Base-by-base conservation (phyloP, 768 basidiomycete species). In the Gelatoporia subvermispora region DNA sequence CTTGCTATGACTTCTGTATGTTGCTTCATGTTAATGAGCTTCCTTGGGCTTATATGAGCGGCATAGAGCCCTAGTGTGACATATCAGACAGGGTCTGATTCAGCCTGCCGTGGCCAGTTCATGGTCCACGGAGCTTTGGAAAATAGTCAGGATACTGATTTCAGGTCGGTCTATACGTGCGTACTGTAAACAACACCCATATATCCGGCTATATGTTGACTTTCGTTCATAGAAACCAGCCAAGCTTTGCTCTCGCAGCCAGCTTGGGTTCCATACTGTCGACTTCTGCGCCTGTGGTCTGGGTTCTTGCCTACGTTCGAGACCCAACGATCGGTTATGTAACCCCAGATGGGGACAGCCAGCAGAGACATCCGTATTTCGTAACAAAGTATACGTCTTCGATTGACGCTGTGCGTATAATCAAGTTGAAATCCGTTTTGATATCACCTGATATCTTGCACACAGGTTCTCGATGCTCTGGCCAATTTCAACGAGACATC, bases 301-400 rank as follows among this genome's bases (percentile, higher is more conserved):
- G 63, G 62, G 47, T 60, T 0, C 48, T 67, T 10, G 65, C 65
- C 8, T 57, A 55, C 41, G 50, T 60, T 2, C 51, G 62, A 10
- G 57, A 67, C 37, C 62, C 61, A 4, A 54, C 57, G 0, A 49
- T 64, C 45, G 38, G 45, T 28, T 66, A 60, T 25, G 56, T 49
- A 10, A 51, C 45, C 0, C 22, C 58, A 3, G 23, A 31, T 8
- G 55, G 57, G 8, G 23, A 35, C 4, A 16, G 28, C 1, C 47
- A 63, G 25, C 36, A 46, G 5, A 49, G 59, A 3, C 43, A 45
- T n/a, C 59, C 62, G 9, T 59, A 54, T 44, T 64, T 47, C 42
- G 42, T 35, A 8, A 50, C 53, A 3, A 22, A 45, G n/a, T 54
- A 43, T 34, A 2, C 23, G 8, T 37, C 40, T 9, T 35, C 35